Evolutionary conservation across 805 yeast genomes (phyloP), one percentile per base, ranked within the genome.

Genomic region (Torulaspora delbrueckii): DNA sequence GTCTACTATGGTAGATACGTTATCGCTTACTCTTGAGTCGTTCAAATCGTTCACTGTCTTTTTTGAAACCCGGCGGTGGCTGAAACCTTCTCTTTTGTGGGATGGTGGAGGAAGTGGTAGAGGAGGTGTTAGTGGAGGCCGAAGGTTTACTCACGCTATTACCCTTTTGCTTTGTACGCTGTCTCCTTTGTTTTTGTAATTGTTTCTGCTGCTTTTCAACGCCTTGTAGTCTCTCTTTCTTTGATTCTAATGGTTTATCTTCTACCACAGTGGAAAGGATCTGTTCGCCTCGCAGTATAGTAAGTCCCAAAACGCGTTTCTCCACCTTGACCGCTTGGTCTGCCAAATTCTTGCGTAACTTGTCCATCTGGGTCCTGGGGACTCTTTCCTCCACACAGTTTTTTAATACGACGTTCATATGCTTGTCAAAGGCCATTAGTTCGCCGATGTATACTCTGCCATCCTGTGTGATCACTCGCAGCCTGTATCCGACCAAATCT

Each of bases 271-370:
- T 62, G 8, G 89, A 78, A 9, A 90, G 79, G 23, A 93, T 79
- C 53, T 84, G 86, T 53, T 88, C 96, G 2, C 99, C 99, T 56
- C 98, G 75, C 37, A 91, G 69, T 30, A 91, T 84, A 1, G 86
- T 76, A 42, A 93, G 73, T 0, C 98, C 98, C 19, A 93, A 67
- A 4, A 79, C 69, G 46, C 98, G 72, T 57, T 82, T 86, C 51
- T 84, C 90, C 48, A 82, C 85, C 32, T 71, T 73, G 9, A 75
- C 65, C 71, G 62, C 50, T 18, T 51, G 50, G 49, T 62, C 42
- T 37, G 56, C 55, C 7, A 38, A 30, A 3, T 36, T 40, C 10
- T 43, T 39, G 2, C 67, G 60, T 33, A 73, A 54, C 31, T 69
- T 71, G 34, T 55, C 59, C 35, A 70, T 45, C 16, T 71, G 69